Conservation (phyloP, 495 filamentous ascomycete genomes). For the Talaromyces liani region DNA sequence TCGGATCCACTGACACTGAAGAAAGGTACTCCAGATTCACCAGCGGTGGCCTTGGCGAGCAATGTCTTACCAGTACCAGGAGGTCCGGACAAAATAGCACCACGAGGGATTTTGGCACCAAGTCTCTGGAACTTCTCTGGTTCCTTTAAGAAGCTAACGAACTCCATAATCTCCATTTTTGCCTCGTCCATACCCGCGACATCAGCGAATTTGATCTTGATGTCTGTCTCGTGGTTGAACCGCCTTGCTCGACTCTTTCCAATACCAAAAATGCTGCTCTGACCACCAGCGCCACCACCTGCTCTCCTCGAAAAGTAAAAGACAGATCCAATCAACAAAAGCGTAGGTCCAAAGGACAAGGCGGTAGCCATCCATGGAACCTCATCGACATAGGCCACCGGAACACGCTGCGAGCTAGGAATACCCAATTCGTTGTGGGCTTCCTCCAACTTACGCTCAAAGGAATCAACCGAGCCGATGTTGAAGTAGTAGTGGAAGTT, state of each 20-base stretch:
- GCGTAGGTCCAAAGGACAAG: constrained; percentile 75
- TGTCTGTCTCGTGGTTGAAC: constrained; percentile 92
- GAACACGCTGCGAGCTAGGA: constrained; percentile 76
- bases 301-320: constrained; percentile 65
- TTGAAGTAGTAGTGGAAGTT: constrained; percentile 87
- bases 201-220: constrained; percentile 95
- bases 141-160: constrained; percentile 90
- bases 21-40: constrained; percentile 96
- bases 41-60: constrained; percentile 93
- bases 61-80: constrained; percentile 98
- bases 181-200: constrained; percentile 99
- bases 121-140: constrained; percentile 85
- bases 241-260: constrained; percentile 90
- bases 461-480: constrained; percentile 89
- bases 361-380: constrained; percentile 56
- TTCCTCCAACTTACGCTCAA: constrained; percentile 79
- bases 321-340: constrained; percentile 74
- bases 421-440: constrained; percentile 83
- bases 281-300: constrained; percentile 54
- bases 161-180: constrained; percentile 98
- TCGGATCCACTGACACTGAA: constrained; percentile 97
- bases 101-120: constrained; percentile 94
- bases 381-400: constrained; percentile 77
- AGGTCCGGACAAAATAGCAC: constrained; percentile 91
- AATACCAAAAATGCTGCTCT: constrained; percentile 85